Percentiles rank a stretch among this genome's conserved stretches.
These are phyloP conservation scores for Citrullus colocynthis DNA, from an alignment of 306 rosid genomes.

Conservation along the genomic window DNA sequence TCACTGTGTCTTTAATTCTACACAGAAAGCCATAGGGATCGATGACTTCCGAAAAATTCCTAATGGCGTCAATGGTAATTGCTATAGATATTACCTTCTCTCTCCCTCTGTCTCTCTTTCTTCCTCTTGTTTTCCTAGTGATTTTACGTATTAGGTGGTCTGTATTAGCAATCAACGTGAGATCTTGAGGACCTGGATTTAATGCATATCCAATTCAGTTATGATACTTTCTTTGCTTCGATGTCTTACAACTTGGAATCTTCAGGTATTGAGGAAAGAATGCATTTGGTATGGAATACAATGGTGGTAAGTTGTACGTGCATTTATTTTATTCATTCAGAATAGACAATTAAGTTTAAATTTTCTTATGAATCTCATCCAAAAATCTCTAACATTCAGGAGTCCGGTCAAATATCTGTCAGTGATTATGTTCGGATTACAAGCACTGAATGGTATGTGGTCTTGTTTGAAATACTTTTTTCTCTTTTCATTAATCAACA, in stretches of 20 bases:
- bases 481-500: not conserved
- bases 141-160: not conserved
- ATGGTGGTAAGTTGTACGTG: slow-evolving; percentile 66
- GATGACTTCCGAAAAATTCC: slow-evolving; percentile 88
- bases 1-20: slow-evolving; percentile 74
- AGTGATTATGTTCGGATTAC: slow-evolving; percentile 76
- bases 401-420: slow-evolving; percentile 80
- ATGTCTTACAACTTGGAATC: slow-evolving; percentile 15
- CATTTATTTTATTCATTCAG: slow-evolving; percentile 10
- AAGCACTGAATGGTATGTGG: slow-evolving; percentile 68
- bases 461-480: not conserved
- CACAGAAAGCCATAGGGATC: slow-evolving; percentile 77
- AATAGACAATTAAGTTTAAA: slow-evolving; percentile 2
- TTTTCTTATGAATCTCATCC: not conserved
- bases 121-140: not conserved
- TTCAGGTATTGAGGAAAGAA: slow-evolving; percentile 87
- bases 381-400: slow-evolving; percentile 27
- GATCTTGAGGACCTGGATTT: not conserved
- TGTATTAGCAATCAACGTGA: not conserved
- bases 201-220: slow-evolving; percentile 6
- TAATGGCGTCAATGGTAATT: slow-evolving; percentile 88
- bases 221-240: slow-evolving; percentile 3
- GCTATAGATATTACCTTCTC: not conserved
- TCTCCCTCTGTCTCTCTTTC: not conserved
- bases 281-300: slow-evolving; percentile 87